Percentiles rank a stretch among this genome's conserved stretches.
Evolutionary conservation across 2,329 filamentous ascomycete species (phyloP).

Genomic region (Aspergillus sp.): DNA sequence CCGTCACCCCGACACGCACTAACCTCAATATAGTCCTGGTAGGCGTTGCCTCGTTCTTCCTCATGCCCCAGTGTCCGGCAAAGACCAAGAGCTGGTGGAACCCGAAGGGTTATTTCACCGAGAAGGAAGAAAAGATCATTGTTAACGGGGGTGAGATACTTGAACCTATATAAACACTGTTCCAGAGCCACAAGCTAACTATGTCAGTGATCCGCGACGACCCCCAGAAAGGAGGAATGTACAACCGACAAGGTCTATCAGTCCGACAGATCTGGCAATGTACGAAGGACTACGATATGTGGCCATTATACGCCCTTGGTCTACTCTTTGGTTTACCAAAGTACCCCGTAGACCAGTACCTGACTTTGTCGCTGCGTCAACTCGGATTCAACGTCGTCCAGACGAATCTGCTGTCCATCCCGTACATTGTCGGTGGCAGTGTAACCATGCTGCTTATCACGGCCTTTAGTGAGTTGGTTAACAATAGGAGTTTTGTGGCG

Average conservation of each 20-base stretch:
- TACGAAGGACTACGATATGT: slow-evolving; percentile 55
- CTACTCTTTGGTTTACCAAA: slow-evolving; percentile 37
- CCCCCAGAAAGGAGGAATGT: slow-evolving; percentile 56
- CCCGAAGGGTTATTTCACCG: slow-evolving; percentile 59
- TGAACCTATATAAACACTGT: not conserved
- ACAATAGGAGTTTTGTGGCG: not conserved
- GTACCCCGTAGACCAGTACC: slow-evolving; percentile 25
- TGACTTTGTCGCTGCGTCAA: slow-evolving; percentile 41
- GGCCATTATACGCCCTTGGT: slow-evolving; percentile 52
- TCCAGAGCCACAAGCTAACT: not conserved
- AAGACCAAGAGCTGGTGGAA: slow-evolving; percentile 57
- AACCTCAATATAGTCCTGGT: slow-evolving; percentile 44
- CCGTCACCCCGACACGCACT: not conserved
- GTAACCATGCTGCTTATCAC: not conserved
- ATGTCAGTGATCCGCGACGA: slow-evolving; percentile 48
- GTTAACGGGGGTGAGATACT: slow-evolving; percentile 45
- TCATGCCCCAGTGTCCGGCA: slow-evolving; percentile 55
- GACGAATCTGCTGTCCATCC: slow-evolving; percentile 60
- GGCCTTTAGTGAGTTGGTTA: not conserved
- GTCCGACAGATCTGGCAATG: slow-evolving; percentile 49
- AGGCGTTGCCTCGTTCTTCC: slow-evolving; percentile 53
- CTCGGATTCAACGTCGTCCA: slow-evolving; percentile 58
- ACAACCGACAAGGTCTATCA: slow-evolving; percentile 53
- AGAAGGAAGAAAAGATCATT: slow-evolving; percentile 61
- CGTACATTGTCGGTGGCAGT: slow-evolving; percentile 16